These are phyloP conservation scores for Alternaria sp. DNA, from an alignment of 2,329 filamentous ascomycete species.

Conservation along the genomic window DNA sequence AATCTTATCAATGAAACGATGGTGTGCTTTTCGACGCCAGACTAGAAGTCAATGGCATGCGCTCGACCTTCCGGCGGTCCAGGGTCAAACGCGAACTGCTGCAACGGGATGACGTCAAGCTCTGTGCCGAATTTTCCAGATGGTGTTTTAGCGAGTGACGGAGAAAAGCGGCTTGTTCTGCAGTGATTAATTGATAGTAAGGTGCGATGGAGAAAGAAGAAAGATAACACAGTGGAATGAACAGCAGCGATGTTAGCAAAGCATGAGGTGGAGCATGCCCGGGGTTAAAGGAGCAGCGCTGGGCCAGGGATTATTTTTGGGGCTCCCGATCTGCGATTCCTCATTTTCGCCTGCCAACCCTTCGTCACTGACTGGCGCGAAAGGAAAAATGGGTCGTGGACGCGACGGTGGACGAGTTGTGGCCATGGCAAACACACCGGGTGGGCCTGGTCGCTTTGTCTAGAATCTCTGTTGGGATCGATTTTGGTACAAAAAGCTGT, in stretches of 20 bases:
- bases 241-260: conserved; percentile 16
- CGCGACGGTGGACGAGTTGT: conserved; percentile 8
- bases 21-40: background rate
- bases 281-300: conserved; percentile 26
- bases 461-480: conserved; percentile 28
- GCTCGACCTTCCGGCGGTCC: conserved; percentile 5
- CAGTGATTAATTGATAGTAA: background rate
- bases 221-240: background rate
- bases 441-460: conserved; percentile 20
- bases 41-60: conserved; percentile 13
- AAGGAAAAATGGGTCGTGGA: conserved; percentile 30
- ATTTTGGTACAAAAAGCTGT: conserved; percentile 8
- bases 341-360: conserved; percentile 17
- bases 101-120: conserved; percentile 19
- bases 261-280: conserved; percentile 17
- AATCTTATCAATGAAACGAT: conserved; percentile 1
- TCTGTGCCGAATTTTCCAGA: conserved; percentile 2
- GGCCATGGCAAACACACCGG: conserved; percentile 18
- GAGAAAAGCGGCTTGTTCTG: background rate
- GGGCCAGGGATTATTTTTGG: conserved; percentile 28
- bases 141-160: conserved; percentile 10
- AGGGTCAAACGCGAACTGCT: conserved; percentile 4
- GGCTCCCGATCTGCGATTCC: conserved; percentile 32
- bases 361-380: conserved; percentile 21
- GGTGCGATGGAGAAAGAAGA: background rate